These are phyloP conservation scores for Effrenium voratum DNA, from an alignment of 73 alveolate species.

Conservation along the genomic window DNA sequence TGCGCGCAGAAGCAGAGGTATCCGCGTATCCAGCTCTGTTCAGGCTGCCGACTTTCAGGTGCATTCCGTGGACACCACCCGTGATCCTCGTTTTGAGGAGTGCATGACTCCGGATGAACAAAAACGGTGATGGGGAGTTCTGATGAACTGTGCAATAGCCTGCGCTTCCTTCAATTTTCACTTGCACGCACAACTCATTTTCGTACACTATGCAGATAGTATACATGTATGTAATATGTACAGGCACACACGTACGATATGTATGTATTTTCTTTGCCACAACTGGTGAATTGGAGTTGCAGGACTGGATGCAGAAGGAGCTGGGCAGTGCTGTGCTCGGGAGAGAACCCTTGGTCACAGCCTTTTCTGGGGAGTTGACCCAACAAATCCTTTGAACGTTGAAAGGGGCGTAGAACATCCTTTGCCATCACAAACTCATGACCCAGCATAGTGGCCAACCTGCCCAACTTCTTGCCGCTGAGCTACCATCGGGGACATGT, in stretches of 20 bases:
- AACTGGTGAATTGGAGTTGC: background rate
- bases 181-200: too few species aligned
- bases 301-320: conserved; percentile 9
- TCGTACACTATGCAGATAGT: too few species aligned
- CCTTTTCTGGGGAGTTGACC: too few species aligned
- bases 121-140: background rate
- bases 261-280: too few species aligned
- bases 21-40: background rate
- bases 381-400: too few species aligned
- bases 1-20: background rate
- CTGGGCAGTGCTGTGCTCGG: background rate
- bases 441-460: too few species aligned
- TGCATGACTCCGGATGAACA: background rate
- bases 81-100: conserved; percentile 36
- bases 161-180: too few species aligned
- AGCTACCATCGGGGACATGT: conserved; percentile 20
- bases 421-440: too few species aligned
- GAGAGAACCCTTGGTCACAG: background rate
- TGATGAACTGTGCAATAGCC: background rate
- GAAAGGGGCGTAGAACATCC: too few species aligned
- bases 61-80: conserved; percentile 28
- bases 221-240: too few species aligned
- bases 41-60: conserved; percentile 24
- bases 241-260: too few species aligned
- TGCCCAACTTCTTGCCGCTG: too few species aligned